Evolutionary conservation across 352 stramenopile species (phyloP), one percentile per base, ranked within the genome.

Genomic region (Phytophthora syringae): DNA sequence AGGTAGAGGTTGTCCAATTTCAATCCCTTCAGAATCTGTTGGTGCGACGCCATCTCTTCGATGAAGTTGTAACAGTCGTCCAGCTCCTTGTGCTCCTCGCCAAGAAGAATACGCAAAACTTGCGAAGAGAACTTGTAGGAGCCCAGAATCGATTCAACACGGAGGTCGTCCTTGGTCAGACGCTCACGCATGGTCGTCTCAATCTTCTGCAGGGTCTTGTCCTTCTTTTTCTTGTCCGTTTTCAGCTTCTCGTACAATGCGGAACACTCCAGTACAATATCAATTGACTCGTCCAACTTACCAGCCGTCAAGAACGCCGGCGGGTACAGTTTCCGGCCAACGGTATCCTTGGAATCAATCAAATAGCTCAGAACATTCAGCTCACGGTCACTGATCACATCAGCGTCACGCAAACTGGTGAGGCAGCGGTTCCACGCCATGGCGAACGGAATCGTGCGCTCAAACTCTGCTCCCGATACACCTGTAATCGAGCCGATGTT

Each of bases 71-170:
- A 95, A 60, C 84, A 93, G 55, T 92, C 85, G 18, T 90, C 76
- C 25, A 95, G 52, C 42, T 92, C 86, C 52, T 88, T 92, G 69
- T 95, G 86, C 52, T 93, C 86, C n/a, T 95, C 86, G 16, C 86
- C 86, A 4, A 95, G 70, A 21, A 95, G 59, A 44, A 93, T 82
- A 18, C 82, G 82, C 22, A 95, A 42, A 12, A 93, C 85, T 42
- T 95, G 86, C 1, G 86, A 95, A 10, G 86, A 93, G 62, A 95
- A 95, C 64, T 93, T 93, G 72, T 93, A 95, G 15, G 84, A 93
- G 1, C 86, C 86, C n/a, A 93, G 28, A 63, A 95, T 92, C 2
- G 84, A 89, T 55, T 95, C 83, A 3, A 95, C 67, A 53, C 86
- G 84, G 45, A 95, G 42, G 36, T 95, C 84, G 43, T 95, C 86